These are phyloP conservation scores for Blastomyces parvus DNA, from an alignment of 2,329 filamentous ascomycete genomes.

Conservation along the genomic window DNA sequence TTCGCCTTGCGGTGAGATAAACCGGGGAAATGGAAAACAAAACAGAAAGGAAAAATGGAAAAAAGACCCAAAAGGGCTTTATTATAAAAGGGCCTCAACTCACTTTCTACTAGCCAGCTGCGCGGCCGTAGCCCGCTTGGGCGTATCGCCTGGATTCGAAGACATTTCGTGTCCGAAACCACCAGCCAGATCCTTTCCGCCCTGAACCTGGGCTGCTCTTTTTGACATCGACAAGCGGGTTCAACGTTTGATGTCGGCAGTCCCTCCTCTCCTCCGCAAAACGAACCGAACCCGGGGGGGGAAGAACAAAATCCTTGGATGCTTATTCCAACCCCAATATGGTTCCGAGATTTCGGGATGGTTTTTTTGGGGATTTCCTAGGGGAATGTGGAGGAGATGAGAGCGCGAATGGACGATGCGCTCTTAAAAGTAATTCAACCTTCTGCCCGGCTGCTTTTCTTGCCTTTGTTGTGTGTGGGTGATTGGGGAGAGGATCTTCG, in stretches of 20 bases:
- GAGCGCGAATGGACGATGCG: too few species aligned
- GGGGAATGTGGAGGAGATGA: not conserved
- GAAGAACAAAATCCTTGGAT: not conserved
- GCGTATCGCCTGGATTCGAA: constrained; percentile 36
- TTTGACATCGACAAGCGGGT: constrained; percentile 28
- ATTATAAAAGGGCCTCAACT: constrained; percentile 26
- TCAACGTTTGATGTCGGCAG: not conserved
- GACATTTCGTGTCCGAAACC: constrained; percentile 29
- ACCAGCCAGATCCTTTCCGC: constrained; percentile 23
- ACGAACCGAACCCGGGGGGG: not conserved
- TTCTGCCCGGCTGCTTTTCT: not conserved
- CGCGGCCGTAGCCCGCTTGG: constrained; percentile 45
- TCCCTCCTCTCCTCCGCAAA: constrained; percentile 4
- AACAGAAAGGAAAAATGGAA: not conserved
- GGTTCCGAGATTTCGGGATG: too few species aligned
- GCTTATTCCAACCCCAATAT: too few species aligned
- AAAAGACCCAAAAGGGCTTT: not conserved
- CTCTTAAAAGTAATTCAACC: not conserved
- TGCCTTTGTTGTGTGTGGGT: not conserved
- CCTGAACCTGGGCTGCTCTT: constrained; percentile 30
- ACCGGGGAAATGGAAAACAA: not conserved
- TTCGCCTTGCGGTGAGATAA: too few species aligned
- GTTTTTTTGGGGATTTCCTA: not conserved
- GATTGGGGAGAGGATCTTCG: not conserved
- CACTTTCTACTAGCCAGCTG: constrained; percentile 48